Evolutionary conservation across 2,329 filamentous ascomycete genomes (phyloP).

Genomic region (Trichoderma cornu-damae): DNA sequence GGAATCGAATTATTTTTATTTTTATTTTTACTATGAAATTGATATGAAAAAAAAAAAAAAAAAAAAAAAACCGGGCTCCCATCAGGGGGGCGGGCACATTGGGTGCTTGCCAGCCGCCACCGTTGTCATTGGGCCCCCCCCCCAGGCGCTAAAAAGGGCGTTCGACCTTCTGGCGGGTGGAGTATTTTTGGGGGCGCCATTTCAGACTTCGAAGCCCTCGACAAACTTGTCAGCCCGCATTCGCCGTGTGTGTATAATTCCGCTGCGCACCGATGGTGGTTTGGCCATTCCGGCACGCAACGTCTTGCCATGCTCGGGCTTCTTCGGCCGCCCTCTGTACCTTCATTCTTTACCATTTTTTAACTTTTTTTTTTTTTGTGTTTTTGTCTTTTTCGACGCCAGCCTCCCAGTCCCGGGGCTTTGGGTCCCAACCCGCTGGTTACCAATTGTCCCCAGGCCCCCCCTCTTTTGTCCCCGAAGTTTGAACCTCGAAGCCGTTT

Average conservation of each 20-base stretch:
- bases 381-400: constrained; percentile 3
- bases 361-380: no score
- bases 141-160: background rate
- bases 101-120: background rate
- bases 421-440: background rate
- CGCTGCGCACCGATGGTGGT: background rate
- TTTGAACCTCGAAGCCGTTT: no score
- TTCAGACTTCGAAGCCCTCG: constrained; percentile 9
- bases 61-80: no score
- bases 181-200: background rate
- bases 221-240: no score
- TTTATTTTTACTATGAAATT: no score
- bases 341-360: no score
- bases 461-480: background rate
- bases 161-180: background rate
- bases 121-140: background rate
- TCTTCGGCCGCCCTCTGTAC: no score
- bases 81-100: background rate
- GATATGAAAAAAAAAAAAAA: no score
- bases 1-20: no score
- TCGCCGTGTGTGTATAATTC: background rate
- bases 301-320: no score
- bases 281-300: no score
- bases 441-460: background rate
- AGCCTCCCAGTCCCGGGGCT: background rate